Evolutionary conservation across 2,329 filamentous ascomycete species (phyloP), one percentile per base, ranked within the genome.

Genomic region (Colletotrichum sp.): DNA sequence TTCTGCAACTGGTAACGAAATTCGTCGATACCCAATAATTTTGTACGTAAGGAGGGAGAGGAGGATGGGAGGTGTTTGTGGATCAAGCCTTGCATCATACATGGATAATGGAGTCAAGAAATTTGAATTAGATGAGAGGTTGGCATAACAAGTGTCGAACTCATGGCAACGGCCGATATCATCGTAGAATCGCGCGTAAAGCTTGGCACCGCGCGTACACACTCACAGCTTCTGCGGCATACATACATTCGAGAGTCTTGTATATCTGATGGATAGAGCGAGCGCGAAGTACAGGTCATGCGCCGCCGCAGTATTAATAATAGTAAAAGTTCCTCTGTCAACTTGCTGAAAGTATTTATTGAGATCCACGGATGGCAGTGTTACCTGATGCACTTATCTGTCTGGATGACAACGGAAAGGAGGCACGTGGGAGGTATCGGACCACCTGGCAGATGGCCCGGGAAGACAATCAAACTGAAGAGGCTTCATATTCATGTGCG

Each of bases 1-100:
- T 78, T 86, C 21, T 85, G 81, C 61, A 79, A 79, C 65, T 80
- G 79, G 79, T 80, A 79, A 55, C 26, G 6, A 18, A 9, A 13
- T 8, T 3, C 8, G 2, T 9, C 13, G 21, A 16, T 13, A 5
- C 12, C n/a, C 28, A 52, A 18, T 6, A 4, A 3, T 21, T 6
- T 13, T 60, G 38, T 55, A 28, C 24, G 18, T 38, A 24, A 7
- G 18, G 16, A 34, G 36, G 12, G 36, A 61, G 7, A 69, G 61
- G 12, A 30, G 30, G 43, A 52, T 32, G 32, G 24, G 34, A 34
- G 73, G 64, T 60, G n/a, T 73, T 68, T 68, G 62, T 67, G 43
- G 34, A 55, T 56, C 48, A 32, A 52, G 32, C 30, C 64, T 69
- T 24, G 64, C 70, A 76, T 75, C 66, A 61, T 55, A 66, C 48